A percentile compares a stretch with the other conserved stretches of the same genome.
These are phyloP conservation scores for Marasmius sp. DNA, from an alignment of 1,284 basidiomycete species.

Conservation along the genomic window DNA sequence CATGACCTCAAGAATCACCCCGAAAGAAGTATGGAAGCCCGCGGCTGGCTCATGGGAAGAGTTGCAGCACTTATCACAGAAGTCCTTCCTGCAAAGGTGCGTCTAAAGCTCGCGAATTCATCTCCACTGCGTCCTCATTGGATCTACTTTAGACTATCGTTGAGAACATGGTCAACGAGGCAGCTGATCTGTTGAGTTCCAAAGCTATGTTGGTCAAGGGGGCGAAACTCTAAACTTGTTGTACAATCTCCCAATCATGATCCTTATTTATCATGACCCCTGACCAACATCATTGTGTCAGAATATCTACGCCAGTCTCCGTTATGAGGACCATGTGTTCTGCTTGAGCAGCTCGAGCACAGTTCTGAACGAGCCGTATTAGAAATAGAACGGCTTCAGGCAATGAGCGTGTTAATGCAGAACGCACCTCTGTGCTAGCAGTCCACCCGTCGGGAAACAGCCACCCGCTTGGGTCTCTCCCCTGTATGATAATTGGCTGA, in stretches of 20 bases:
- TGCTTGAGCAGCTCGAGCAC: conserved; percentile 79
- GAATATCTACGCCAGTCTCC: conserved; percentile 63
- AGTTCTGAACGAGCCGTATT: conserved; percentile 40
- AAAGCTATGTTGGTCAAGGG: conserved; percentile 37
- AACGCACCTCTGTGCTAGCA: conserved; percentile 71
- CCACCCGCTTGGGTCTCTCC: conserved; percentile 62
- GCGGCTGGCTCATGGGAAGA: conserved; percentile 19
- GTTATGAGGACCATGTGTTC: conserved; percentile 89
- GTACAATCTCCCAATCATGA: not conserved
- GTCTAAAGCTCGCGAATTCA: not conserved
- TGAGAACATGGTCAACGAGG: conserved; percentile 66
- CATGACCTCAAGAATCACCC: conserved; percentile 75
- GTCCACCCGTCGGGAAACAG: conserved; percentile 91
- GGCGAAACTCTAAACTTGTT: conserved; percentile 18
- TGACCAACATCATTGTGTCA: conserved; percentile 41
- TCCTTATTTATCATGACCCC: not conserved
- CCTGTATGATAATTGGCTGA: conserved; percentile 79
- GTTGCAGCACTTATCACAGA: conserved; percentile 47
- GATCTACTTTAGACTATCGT: conserved; percentile 41
- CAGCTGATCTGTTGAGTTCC: conserved; percentile 41
- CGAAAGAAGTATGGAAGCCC: conserved; percentile 51
- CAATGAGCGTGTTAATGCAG: not conserved
- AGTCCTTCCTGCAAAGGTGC: conserved; percentile 55
- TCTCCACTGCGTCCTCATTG: not conserved
- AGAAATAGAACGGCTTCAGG: not conserved